These are phyloP conservation scores for Trematosphaeria pertusa DNA, from an alignment of 2,329 filamentous ascomycete species.

Conservation along the genomic window DNA sequence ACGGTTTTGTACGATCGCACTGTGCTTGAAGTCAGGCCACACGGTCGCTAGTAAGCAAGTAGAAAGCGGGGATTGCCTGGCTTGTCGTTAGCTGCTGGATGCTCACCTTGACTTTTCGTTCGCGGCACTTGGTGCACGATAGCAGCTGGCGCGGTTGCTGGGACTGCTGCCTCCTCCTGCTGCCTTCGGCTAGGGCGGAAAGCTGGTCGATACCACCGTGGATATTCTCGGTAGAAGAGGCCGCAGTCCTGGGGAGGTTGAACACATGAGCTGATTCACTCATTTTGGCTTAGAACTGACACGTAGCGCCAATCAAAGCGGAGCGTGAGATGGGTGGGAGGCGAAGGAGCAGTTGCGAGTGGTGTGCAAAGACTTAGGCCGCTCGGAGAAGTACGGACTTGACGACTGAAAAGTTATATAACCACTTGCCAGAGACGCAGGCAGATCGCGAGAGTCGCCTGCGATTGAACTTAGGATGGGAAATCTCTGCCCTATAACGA, in stretches of 20 bases:
- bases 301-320: slow-evolving; percentile 30
- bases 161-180: slow-evolving; percentile 46
- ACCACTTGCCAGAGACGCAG: slow-evolving; percentile 4
- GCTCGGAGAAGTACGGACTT: slow-evolving; percentile 25
- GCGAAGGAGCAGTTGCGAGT: slow-evolving; percentile 12
- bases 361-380: slow-evolving; percentile 9
- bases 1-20: slow-evolving; percentile 59
- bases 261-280: slow-evolving; percentile 35
- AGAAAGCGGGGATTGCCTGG: background rate
- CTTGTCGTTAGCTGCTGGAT: background rate
- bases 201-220: slow-evolving; percentile 17
- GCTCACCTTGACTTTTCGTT: slow-evolving; percentile 57
- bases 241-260: slow-evolving; percentile 20
- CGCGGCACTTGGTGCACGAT: slow-evolving; percentile 58
- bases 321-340: slow-evolving; percentile 8
- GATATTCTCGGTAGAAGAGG: slow-evolving; percentile 22
- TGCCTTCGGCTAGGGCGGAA: slow-evolving; percentile 12
- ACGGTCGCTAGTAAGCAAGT: background rate
- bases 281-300: slow-evolving; percentile 21
- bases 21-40: slow-evolving; percentile 26
- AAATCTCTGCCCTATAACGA: slow-evolving; percentile 8
- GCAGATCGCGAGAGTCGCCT: background rate
- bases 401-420: slow-evolving; percentile 21
- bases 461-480: slow-evolving; percentile 1
- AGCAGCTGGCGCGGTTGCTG: slow-evolving; percentile 54